A percentile compares a stretch with the other conserved stretches of the same genome.
phyloP scores from a whole-genome alignment of 345 rosid genomes.

The Lepidium didymum region DNA sequence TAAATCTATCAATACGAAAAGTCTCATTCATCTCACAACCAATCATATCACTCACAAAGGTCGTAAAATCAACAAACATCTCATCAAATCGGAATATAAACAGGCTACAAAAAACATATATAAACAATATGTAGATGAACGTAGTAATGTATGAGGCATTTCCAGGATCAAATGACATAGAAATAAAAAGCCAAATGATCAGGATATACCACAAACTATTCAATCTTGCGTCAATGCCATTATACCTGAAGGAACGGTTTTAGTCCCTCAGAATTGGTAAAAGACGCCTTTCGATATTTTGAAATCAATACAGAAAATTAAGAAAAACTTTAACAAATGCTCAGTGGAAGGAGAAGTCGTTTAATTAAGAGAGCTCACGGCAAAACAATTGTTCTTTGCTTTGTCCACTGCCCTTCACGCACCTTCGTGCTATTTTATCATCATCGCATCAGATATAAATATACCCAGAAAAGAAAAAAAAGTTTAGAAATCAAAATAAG shows the following conservation, averaged over 20 bases:
- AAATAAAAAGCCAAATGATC: constrained; percentile 30
- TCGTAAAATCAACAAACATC: neutral
- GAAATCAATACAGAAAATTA: too few species aligned
- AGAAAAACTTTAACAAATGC: too few species aligned
- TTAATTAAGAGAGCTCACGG: constrained; percentile 70
- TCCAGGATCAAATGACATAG: constrained; percentile 67
- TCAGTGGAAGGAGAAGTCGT: constrained; percentile 99
- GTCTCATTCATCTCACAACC: too few species aligned
- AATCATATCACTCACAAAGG: too few species aligned
- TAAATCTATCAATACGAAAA: too few species aligned
- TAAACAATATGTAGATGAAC: neutral
- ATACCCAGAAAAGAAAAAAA: neutral
- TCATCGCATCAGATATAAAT: constrained; percentile 41
- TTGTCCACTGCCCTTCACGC: constrained; percentile 77
- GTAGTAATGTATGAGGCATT: constrained; percentile 44
- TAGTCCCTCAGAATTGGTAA: constrained; percentile 90
- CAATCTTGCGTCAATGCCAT: constrained; percentile 83
- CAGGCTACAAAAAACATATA: neutral
- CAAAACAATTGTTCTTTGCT: constrained; percentile 17
- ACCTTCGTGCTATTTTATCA: constrained; percentile 58
- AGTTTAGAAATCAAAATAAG: constrained; percentile 6
- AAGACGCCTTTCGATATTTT: constrained; percentile 38
- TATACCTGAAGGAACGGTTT: constrained; percentile 61
- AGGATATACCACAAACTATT: constrained; percentile 61
- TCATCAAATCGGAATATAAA: neutral